Evolutionary conservation across 208 protist species (phyloP).

Genomic region (Acanthamoeba polyphaga): DNA sequence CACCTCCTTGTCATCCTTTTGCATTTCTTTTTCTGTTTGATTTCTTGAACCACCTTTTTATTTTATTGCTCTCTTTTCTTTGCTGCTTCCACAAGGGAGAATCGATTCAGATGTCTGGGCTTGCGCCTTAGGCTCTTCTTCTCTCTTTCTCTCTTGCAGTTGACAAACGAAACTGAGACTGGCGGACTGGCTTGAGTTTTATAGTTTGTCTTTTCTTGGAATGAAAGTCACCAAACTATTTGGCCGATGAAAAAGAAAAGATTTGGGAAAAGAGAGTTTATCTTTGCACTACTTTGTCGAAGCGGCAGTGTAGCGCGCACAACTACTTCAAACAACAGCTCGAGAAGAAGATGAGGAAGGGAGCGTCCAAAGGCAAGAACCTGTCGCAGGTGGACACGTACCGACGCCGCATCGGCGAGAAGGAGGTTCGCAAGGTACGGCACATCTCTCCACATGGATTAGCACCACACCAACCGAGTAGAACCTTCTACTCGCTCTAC

Average conservation of each 20-base stretch:
- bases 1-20: not conserved
- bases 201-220: too few relatives aligned
- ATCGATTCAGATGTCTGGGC: too few relatives aligned
- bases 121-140: too few relatives aligned
- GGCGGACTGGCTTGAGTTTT: too few relatives aligned
- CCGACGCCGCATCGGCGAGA: constrained; percentile 35
- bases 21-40: not conserved
- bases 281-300: not conserved
- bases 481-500: not conserved
- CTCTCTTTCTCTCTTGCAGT: too few relatives aligned
- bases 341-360: not conserved
- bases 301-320: not conserved
- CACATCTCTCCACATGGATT: not conserved
- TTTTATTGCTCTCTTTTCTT: not conserved
- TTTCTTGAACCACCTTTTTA: not conserved
- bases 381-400: constrained; percentile 10
- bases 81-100: too few relatives aligned
- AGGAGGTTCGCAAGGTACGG: constrained; percentile 39
- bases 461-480: not conserved
- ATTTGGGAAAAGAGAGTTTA: too few relatives aligned
- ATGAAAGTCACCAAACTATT: too few relatives aligned
- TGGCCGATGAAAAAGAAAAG: too few relatives aligned
- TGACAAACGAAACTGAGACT: too few relatives aligned
- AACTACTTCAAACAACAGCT: not conserved
- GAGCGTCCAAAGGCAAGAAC: not conserved